phyloP scores from a whole-genome alignment of 1,284 basidiomycete species.

The Chalciporus sp. region DNA sequence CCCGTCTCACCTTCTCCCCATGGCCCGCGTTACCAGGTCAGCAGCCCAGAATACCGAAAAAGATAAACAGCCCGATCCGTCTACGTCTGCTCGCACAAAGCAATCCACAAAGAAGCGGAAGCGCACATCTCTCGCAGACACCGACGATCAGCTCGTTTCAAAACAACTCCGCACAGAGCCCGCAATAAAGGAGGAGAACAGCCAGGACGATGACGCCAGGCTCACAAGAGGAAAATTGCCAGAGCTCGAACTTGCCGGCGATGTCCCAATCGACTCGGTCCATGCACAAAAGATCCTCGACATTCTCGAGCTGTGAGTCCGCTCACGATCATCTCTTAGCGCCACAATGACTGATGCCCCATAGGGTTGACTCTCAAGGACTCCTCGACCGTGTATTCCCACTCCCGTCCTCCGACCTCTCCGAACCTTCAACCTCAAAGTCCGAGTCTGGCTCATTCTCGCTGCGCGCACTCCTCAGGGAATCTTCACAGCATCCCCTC shows the following conservation, averaged over 20 bases:
- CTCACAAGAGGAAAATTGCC: constrained; percentile 17
- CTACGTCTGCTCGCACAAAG: constrained; percentile 33
- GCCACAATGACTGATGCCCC: background rate
- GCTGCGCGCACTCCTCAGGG: constrained; percentile 61
- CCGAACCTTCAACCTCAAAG: constrained; percentile 38
- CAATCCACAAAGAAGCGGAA: constrained; percentile 63
- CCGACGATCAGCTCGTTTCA: constrained; percentile 45
- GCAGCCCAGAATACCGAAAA: constrained; percentile 42
- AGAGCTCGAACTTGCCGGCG: constrained; percentile 42
- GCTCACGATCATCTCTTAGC: background rate
- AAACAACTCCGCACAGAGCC: constrained; percentile 49
- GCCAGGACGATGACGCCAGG: constrained; percentile 36
- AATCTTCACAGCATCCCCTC: constrained; percentile 55
- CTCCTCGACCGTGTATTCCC: constrained; percentile 80
- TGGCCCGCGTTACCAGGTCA: constrained; percentile 77
- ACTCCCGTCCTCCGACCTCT: constrained; percentile 41
- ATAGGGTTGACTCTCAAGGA: constrained; percentile 69
- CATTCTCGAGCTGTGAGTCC: constrained; percentile 71
- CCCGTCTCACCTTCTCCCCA: constrained; percentile 31
- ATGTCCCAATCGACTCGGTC: constrained; percentile 48
- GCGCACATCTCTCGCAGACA: constrained; percentile 46
- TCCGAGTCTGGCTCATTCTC: constrained; percentile 48
- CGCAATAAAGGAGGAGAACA: constrained; percentile 38
- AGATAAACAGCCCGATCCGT: constrained; percentile 34
- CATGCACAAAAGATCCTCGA: constrained; percentile 69